A percentile compares a stretch with the other conserved stretches of the same genome.
Conservation (phyloP, 257 asterid genomes). For the Rubia yunnanensis region DNA sequence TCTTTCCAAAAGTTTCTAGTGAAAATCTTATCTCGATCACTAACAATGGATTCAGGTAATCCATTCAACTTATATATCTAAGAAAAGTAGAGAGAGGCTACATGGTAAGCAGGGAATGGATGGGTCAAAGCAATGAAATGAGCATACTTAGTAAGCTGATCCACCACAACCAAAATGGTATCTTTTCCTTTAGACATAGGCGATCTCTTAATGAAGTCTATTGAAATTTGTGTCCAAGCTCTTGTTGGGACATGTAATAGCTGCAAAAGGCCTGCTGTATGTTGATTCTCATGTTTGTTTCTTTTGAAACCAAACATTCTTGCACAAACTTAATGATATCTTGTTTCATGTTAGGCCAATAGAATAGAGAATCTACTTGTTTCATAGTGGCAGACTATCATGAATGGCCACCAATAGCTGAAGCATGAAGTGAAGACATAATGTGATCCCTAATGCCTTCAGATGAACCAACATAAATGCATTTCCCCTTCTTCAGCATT, state of each 20-base stretch:
- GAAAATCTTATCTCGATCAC: neutral
- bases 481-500: neutral
- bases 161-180: no score
- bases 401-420: neutral
- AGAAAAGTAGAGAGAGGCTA: neutral
- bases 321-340: neutral
- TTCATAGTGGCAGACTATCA: neutral
- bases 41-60: neutral
- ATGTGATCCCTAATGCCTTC: neutral
- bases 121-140: neutral
- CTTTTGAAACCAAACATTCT: neutral
- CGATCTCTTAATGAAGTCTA: no score
- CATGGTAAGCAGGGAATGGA: neutral
- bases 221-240: no score
- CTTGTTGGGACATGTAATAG: no score
- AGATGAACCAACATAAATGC: neutral
- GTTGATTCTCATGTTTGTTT: no score
- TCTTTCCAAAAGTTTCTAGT: no score
- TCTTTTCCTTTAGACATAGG: no score
- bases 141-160: no score
- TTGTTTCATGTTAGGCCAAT: neutral
- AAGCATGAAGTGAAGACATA: neutral
- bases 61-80: neutral
- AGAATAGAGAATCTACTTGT: no score
- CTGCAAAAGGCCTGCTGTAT: no score